Evolutionary conservation across 768 basidiomycete species (phyloP).

Genomic region (Pholiota microspora): DNA sequence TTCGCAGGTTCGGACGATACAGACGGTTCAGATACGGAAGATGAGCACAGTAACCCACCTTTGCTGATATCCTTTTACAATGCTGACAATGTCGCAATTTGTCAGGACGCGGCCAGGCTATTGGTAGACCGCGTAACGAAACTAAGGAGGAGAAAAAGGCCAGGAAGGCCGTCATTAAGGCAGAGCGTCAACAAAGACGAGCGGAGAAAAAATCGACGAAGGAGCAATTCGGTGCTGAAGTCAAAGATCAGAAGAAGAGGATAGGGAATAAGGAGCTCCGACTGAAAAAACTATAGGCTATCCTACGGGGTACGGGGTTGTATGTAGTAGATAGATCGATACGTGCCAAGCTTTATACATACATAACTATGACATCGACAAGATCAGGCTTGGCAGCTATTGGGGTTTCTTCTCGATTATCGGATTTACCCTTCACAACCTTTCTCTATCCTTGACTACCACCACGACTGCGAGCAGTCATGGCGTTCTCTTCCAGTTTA

Average conservation of each 20-base stretch:
- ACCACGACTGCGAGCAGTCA: conserved; percentile 11
- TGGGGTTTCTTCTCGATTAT: conserved; percentile 4
- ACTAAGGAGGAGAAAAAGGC: conserved; percentile 70
- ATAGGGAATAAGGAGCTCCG: conserved; percentile 43
- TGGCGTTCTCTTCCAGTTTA: conserved; percentile 27
- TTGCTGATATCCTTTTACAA: background rate
- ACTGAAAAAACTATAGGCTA: conserved; percentile 42
- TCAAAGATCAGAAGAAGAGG: conserved; percentile 56
- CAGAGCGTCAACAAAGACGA: conserved; percentile 61
- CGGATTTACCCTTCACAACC: conserved; percentile 6
- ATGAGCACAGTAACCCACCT: conserved; percentile 19
- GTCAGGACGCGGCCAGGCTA: conserved; percentile 40
- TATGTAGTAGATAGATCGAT: conserved; percentile 1
- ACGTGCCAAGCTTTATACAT: conserved; percentile 11
- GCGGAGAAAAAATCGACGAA: conserved; percentile 65
- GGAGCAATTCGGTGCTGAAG: conserved; percentile 61
- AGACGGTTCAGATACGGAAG: conserved; percentile 28
- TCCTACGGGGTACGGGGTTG: background rate
- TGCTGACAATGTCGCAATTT: conserved; percentile 10
- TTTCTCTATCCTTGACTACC: background rate
- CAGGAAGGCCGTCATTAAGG: conserved; percentile 69
- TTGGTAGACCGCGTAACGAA: conserved; percentile 75
- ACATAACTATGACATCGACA: conserved; percentile 13
- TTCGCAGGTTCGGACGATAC: conserved; percentile 21
- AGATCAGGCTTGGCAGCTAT: conserved; percentile 13